phyloP scores from a whole-genome alignment of 1,139 yeast genomes.

The Pichiaceae sp. region DNA sequence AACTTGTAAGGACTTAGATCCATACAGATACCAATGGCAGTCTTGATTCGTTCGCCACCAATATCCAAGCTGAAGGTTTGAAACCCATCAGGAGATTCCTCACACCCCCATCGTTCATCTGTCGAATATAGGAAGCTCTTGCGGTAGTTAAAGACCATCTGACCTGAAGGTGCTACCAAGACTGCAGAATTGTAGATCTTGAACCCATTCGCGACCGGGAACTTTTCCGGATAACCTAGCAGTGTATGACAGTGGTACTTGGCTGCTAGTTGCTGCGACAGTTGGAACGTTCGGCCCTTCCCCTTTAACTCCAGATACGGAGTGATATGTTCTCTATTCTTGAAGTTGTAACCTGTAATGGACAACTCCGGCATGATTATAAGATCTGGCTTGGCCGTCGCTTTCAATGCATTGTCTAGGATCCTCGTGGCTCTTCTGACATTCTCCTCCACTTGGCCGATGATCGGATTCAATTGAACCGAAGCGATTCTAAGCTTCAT shows the following conservation, averaged over 20 bases:
- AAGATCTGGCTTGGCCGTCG: conserved; percentile 32
- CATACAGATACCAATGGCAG: conserved; percentile 89
- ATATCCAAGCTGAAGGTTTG: conserved; percentile 31
- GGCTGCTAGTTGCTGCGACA: conserved; percentile 51
- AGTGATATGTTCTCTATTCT: conserved; percentile 37
- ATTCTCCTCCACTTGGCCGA: conserved; percentile 54
- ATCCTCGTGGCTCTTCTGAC: conserved; percentile 38
- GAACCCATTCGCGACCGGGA: conserved; percentile 5
- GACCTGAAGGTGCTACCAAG: conserved; percentile 52
- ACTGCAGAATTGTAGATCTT: conserved; percentile 66
- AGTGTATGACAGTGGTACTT: conserved; percentile 57
- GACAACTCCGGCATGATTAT: conserved; percentile 80
- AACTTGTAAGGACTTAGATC: conserved; percentile 85
- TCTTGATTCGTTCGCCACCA: conserved; percentile 24
- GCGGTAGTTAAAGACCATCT: conserved; percentile 57
- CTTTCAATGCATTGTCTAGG: conserved; percentile 23
- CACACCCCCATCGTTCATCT: conserved; percentile 76
- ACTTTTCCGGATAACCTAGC: conserved; percentile 73
- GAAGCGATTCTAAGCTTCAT: conserved; percentile 52
- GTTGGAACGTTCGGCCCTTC: conserved; percentile 33
- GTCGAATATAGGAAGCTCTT: conserved; percentile 74
- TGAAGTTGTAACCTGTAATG: conserved; percentile 76
- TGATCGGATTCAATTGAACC: conserved; percentile 58
- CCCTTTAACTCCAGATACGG: conserved; percentile 47
- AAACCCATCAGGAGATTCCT: conserved; percentile 57